These are phyloP conservation scores for Eremochloa ophiuroides DNA, from an alignment of 176 grass and related monocot genomes.

Conservation along the genomic window DNA sequence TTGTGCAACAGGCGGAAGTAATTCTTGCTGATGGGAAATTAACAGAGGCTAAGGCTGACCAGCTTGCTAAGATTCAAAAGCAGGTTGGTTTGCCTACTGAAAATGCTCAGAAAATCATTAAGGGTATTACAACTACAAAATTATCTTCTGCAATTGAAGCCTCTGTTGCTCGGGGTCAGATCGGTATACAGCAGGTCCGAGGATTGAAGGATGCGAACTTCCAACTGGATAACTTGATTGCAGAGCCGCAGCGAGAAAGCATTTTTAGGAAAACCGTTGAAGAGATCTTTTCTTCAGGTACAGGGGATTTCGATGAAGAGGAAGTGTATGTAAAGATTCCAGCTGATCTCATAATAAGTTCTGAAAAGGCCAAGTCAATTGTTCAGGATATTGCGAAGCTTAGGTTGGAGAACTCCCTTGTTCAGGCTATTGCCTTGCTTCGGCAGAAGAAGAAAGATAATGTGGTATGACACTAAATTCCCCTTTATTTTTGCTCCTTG, in stretches of 20 bases:
- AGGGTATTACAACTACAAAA: slow-evolving; percentile 85
- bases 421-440: slow-evolving; percentile 80
- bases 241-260: slow-evolving; percentile 65
- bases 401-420: slow-evolving; percentile 67
- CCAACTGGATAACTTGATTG: slow-evolving; percentile 70
- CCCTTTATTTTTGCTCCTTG: neutral
- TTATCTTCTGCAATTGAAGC: slow-evolving; percentile 80
- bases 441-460: slow-evolving; percentile 75
- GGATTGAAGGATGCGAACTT: slow-evolving; percentile 78
- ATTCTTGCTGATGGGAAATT: slow-evolving; percentile 96
- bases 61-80: slow-evolving; percentile 84
- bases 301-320: slow-evolving; percentile 78
- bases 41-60: slow-evolving; percentile 80
- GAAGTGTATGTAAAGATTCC: slow-evolving; percentile 79
- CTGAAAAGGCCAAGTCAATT: slow-evolving; percentile 73
- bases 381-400: slow-evolving; percentile 68
- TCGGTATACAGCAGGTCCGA: slow-evolving; percentile 75
- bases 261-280: slow-evolving; percentile 79
- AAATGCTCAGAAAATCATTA: slow-evolving; percentile 94
- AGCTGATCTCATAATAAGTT: slow-evolving; percentile 72
- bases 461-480: slow-evolving; percentile 50
- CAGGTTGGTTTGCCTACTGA: slow-evolving; percentile 80
- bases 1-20: slow-evolving; percentile 91
- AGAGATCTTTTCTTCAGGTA: slow-evolving; percentile 84
- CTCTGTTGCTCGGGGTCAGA: slow-evolving; percentile 73